Evolutionary conservation across 23 red algal genomes (phyloP), one percentile per base, ranked within the genome.

Genomic region (Agarophyton chilense): DNA sequence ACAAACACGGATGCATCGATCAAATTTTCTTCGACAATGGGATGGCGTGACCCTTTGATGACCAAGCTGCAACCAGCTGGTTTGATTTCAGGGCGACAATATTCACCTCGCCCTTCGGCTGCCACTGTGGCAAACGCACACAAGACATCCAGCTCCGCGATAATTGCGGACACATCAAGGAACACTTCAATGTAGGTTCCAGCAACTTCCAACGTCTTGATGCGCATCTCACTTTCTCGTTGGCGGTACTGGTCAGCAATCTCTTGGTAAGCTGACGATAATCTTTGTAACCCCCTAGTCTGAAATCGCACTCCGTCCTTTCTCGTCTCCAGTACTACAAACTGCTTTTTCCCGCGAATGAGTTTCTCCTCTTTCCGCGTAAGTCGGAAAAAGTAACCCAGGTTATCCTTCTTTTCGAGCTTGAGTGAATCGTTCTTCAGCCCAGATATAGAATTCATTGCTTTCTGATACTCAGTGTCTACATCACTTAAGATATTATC

Each of bases 301-400:
- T 92, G 92, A 82, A 98, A 98, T 34, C 96, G 91, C 18, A 98
- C 94, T 32, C 96, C 96, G 53, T 98, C 96, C 65, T 98, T 98
- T 46, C 93, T 58, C 14, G 96, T 98, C 36, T 98, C 96, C 21
- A 95, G 26, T 19, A 98, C 91, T 18, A 84, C 49, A 65, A 90
- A 95, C 67, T 70, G 50, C 12, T 82, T 68, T 87, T 94, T 93
- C 54, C 81, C 89, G 1, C 96, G 93, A 75, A 98, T 95, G 18
- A 95, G 61, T 52, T 87, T 89, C 84, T 98, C 96, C 54, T 98
- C 96, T 35, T 86, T 91, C 2, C 96, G 85, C 16, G 96, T 94
- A 19, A 98, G 43, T 40, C 96, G 93, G 78, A 95, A 95, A 22
- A 78, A 85, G 90, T 94, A 98, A 12, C 96, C 96, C 35, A 93